phyloP scores from a whole-genome alignment of 345 rosid genomes.

The Salix caprea region DNA sequence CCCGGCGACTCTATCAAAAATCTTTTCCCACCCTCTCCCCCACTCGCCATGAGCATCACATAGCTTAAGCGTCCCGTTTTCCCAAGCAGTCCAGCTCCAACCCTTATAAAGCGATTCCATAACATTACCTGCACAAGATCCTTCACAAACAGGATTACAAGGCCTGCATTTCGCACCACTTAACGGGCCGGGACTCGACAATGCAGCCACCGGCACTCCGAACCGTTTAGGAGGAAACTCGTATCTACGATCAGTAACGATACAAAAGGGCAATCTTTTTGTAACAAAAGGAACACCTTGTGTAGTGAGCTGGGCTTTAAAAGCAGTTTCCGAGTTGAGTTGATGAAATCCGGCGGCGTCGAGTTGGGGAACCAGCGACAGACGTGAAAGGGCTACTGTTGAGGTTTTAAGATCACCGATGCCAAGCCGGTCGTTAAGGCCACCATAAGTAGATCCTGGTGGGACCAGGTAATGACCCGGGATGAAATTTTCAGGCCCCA shows the following conservation, averaged over 20 bases:
- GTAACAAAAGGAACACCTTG: conserved; percentile 37
- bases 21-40: conserved; percentile 70
- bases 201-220: conserved; percentile 81
- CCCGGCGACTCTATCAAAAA: conserved; percentile 54
- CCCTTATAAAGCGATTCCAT: conserved; percentile 49
- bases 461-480: conserved; percentile 69
- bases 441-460: conserved; percentile 79
- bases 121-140: conserved; percentile 45
- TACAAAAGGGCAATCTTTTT: conserved; percentile 65
- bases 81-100: conserved; percentile 96
- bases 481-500: conserved; percentile 52
- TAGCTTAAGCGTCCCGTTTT: conserved; percentile 48
- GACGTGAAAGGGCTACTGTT: conserved; percentile 67
- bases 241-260: conserved; percentile 63
- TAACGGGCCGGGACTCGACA: conserved; percentile 72
- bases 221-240: conserved; percentile 54
- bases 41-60: conserved; percentile 69
- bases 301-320: conserved; percentile 69
- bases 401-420: conserved; percentile 66
- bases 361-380: conserved; percentile 64
- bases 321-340: conserved; percentile 83
- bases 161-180: conserved; percentile 98
- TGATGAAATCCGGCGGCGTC: conserved; percentile 46
- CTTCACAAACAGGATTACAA: conserved; percentile 52
- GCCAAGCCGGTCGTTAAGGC: conserved; percentile 90